Evolutionary conservation across 768 basidiomycete genomes (phyloP), one percentile per base, ranked within the genome.

Genomic region (Mycena epipterygia): DNA sequence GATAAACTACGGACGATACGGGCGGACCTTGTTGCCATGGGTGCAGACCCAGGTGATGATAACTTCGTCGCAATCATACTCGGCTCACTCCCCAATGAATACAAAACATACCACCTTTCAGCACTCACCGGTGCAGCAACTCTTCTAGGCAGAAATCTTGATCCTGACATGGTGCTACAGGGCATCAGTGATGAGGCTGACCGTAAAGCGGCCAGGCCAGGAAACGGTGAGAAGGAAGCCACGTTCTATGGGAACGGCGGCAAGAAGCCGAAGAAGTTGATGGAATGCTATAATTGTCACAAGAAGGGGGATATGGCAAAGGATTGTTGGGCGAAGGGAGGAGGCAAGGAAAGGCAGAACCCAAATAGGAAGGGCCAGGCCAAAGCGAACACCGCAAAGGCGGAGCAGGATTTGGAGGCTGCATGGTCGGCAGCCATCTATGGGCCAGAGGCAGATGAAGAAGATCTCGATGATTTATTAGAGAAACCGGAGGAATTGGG

Each of bases 241-340:
- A 37, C 61, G 48, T 63, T 63, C 61, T 63, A 63, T 21, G 62
- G 61, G 51, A 64, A 23, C 37, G 25, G 62, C 41, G 29, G 51
- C 39, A 63, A 52, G 33, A 39, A 63, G 27, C 51, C 61, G 62
- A 52, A 29, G 25, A 64, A 64, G 46, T 29, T 5, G 13, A 41
- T 41, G 37, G 39, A 69, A 64, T 82, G 82, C 64, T 71, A 73
- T 58, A 83, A 82, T 55, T 83, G 82, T 67, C 49, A 74, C 16
- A 75, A 76, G 49, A 72, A 69, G 19, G 79, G 83, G 1, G 81
- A 84, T 56, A 29, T 75, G 7, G 68, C 69, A 59, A 68, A 46
- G 13, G 78, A 83, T 30, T 85, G 82, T 56, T 85, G 81, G 82
- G 75, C 73, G 5, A 79, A 80, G 55, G 83, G 84, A 3, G 82